Evolutionary conservation across 805 yeast genomes (phyloP).

Genomic region (Metschnikowia orientalis): DNA sequence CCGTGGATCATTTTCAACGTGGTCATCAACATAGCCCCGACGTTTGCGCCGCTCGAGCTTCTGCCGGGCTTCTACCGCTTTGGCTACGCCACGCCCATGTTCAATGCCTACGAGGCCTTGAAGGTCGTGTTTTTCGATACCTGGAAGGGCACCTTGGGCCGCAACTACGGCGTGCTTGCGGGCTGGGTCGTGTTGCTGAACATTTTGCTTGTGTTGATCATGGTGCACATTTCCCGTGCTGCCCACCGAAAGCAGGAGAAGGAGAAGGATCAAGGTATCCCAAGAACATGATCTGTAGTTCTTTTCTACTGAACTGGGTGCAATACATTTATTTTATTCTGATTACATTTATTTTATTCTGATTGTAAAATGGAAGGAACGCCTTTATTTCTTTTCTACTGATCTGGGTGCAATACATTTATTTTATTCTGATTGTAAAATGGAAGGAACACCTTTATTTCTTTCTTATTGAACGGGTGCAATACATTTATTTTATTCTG

Average conservation of each 20-base stretch:
- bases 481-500: no score
- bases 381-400: no score
- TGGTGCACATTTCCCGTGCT: conserved; percentile 5
- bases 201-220: conserved; percentile 1
- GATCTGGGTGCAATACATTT: no score
- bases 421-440: no score
- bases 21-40: conserved; percentile 28
- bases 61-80: conserved; percentile 29
- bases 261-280: neutral
- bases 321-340: no score
- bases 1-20: conserved; percentile 30
- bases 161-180: conserved; percentile 26
- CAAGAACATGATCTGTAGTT: no score
- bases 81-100: conserved; percentile 38
- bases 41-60: conserved; percentile 32
- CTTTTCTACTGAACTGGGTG: no score
- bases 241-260: neutral
- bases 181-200: conserved; percentile 26
- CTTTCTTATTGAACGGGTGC: no score
- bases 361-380: no score
- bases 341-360: no score
- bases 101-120: conserved; percentile 27
- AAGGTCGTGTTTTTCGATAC: conserved; percentile 33
- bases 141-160: conserved; percentile 30
- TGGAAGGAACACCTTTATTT: no score